Conservation (phyloP, 2,329 filamentous ascomycete species). For the Huntiella abstrusa region DNA sequence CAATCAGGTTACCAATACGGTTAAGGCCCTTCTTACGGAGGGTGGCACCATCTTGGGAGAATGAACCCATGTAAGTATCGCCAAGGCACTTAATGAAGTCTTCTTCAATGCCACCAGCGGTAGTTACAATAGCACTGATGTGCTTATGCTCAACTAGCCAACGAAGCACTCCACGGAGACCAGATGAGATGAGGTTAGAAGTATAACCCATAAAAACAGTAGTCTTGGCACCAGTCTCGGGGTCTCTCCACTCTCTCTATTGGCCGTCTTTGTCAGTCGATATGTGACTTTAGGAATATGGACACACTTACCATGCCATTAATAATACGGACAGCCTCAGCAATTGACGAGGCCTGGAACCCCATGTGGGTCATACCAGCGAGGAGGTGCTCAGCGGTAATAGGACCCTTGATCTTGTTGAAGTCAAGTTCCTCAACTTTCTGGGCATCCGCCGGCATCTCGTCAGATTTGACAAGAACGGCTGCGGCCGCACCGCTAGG, state of each 20-base stretch:
- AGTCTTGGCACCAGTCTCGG: slow-evolving; percentile 58
- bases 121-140: slow-evolving; percentile 84
- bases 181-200: slow-evolving; percentile 92
- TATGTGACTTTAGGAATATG: background rate
- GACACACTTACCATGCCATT: slow-evolving; percentile 65
- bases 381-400: slow-evolving; percentile 73
- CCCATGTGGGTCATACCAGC: slow-evolving; percentile 74
- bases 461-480: slow-evolving; percentile 67
- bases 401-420: slow-evolving; percentile 55
- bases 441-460: slow-evolving; percentile 58
- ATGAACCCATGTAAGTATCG: slow-evolving; percentile 80
- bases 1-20: slow-evolving; percentile 85
- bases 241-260: slow-evolving; percentile 59
- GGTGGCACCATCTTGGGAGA: slow-evolving; percentile 55
- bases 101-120: slow-evolving; percentile 87
- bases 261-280: background rate
- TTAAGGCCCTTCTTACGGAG: slow-evolving; percentile 78
- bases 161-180: slow-evolving; percentile 73
- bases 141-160: slow-evolving; percentile 88
- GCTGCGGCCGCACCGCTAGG: slow-evolving; percentile 53
- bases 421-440: slow-evolving; percentile 87
- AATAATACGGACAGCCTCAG: slow-evolving; percentile 76
- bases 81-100: slow-evolving; percentile 97
- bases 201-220: slow-evolving; percentile 97
- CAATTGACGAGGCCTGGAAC: slow-evolving; percentile 50